Base-by-base conservation (phyloP, 257 asterid genomes). In the Scutellaria minor region DNA sequence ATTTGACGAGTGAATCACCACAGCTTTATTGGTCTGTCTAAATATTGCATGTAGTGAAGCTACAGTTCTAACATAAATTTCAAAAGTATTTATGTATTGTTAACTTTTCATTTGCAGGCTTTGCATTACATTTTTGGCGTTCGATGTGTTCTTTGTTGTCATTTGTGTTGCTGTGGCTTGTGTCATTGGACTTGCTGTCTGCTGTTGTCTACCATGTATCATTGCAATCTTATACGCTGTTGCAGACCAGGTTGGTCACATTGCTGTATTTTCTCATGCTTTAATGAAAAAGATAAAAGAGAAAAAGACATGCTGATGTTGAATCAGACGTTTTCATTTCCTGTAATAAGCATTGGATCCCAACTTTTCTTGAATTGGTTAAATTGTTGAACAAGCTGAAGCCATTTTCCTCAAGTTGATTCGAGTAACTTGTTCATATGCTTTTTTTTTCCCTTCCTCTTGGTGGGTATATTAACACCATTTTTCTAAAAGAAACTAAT, bases 191-290 rank as follows among this genome's bases (percentile, higher is more conserved):
- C 87, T 95, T 78, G 99, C 99, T 80, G 99, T 95, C 73, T 95
- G 99, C 87, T 95, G 99, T 89, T 95, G 99, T 73, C 85, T 95
- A 67, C 99, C 99, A 6, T 95, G 99, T 76, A 95, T 95, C 44
- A 95, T 95, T 66, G 99, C 99, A 31, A 82, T 95, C 77, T 82
- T 95, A 68, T 95, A 91, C 77, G 98, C 99, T 44, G 98, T 95
- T 66, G 99, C 97, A 5, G 99, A 95, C 74, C 99, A 95, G 99
- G 99, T 95, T 79, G 62, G 73, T 74, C 40, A 45, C 53, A 9
- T 22, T 31, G 50, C 60, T 11, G 65, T 56, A 20, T 50, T 37
- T 51, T 18, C 81, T 82, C 93, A 73, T 85, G 91, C 78, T 82
- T 12, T 35, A 22, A 6, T 68, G 57, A 52, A 52, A 48, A 48